These are phyloP conservation scores for Rubus idaeus DNA, from an alignment of 306 rosid species.

Conservation along the genomic window DNA sequence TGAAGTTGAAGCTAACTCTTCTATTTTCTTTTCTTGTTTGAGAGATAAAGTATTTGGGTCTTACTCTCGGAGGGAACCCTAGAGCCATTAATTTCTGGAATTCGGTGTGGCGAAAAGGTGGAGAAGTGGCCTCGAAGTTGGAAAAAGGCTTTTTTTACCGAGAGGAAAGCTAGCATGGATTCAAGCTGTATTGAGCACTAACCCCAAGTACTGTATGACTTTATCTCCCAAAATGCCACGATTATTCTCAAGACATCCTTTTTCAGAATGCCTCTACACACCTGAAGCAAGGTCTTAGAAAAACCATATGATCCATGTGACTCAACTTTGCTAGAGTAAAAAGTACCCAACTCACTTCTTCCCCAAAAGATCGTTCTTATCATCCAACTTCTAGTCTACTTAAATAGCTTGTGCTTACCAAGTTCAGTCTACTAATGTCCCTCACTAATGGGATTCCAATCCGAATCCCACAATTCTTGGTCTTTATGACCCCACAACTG, in stretches of 20 bases:
- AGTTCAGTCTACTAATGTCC: background rate
- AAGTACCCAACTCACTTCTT: background rate
- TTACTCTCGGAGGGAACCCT: too few species aligned
- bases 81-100: background rate
- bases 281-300: background rate
- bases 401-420: background rate
- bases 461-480: background rate
- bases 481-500: background rate
- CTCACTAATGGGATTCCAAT: background rate
- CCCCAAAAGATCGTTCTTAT: background rate
- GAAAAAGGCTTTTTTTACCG: background rate
- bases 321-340: background rate
- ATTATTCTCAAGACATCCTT: background rate
- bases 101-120: background rate
- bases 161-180: background rate
- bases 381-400: background rate
- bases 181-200: background rate
- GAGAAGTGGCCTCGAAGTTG: background rate
- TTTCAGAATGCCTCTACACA: background rate
- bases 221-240: background rate
- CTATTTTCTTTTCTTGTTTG: background rate
- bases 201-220: background rate
- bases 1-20: background rate
- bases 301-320: background rate
- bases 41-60: background rate